phyloP scores from a whole-genome alignment of 2,329 filamentous ascomycete genomes.

The Clarireedia monteithiana region DNA sequence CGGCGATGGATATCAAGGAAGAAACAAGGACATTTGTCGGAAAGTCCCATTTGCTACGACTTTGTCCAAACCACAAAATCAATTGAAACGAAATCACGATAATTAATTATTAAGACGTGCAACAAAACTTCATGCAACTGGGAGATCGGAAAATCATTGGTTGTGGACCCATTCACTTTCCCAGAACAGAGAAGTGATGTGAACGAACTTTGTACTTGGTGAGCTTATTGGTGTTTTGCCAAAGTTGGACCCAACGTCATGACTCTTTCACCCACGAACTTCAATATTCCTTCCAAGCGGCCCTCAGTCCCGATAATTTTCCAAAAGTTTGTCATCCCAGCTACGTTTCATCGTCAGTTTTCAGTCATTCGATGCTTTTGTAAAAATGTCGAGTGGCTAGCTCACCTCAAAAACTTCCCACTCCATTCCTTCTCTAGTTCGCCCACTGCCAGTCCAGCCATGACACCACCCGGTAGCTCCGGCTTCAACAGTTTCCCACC shows the following conservation, averaged over 20 bases:
- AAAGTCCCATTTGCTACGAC: not conserved
- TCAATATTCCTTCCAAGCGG: not conserved
- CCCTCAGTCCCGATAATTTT: slow-evolving; percentile 39
- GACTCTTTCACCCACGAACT: too few species aligned
- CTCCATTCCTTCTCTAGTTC: slow-evolving; percentile 62
- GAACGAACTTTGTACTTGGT: too few species aligned
- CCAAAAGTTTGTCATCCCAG: slow-evolving; percentile 47
- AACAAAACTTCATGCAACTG: not conserved
- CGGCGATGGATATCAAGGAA: not conserved
- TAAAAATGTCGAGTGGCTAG: slow-evolving; percentile 14
- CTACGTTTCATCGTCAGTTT: slow-evolving; percentile 31
- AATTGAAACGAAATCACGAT: not conserved
- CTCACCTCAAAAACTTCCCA: slow-evolving; percentile 67
- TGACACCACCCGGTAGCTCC: slow-evolving; percentile 78
- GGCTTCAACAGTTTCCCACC: slow-evolving; percentile 68
- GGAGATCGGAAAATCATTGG: too few species aligned
- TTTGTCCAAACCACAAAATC: too few species aligned
- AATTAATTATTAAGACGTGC: not conserved
- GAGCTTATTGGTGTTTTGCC: not conserved
- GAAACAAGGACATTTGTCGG: not conserved
- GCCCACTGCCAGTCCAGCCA: slow-evolving; percentile 66
- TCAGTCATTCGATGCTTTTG: not conserved
- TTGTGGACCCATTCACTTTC: too few species aligned
- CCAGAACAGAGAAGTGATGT: too few species aligned
- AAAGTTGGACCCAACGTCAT: not conserved